Evolutionary conservation across 2,329 filamentous ascomycete species (phyloP), one percentile per base, ranked within the genome.

Genomic region (Bipolaris victoriae): DNA sequence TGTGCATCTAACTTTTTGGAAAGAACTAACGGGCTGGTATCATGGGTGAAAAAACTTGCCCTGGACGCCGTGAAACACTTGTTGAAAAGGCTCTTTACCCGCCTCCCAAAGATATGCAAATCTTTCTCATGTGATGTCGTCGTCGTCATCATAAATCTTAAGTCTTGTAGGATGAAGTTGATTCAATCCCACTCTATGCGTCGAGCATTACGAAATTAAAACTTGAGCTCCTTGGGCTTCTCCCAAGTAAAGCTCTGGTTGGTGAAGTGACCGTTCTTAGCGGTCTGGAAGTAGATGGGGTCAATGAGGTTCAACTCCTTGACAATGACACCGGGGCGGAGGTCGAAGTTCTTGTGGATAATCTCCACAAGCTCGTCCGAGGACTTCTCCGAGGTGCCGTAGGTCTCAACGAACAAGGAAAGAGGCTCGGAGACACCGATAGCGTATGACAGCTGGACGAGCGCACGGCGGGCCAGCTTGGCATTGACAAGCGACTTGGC

Each of bases 201-300:
- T 61, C 64, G 66, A 43, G 48, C 48, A 52, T 56, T 46, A 52
- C 2, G 10, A 49, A 52, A 57, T 87, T 97, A 98, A 82, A 91
- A 90, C 82, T 90, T 93, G 76, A 99, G 91, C 70, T 84, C 74
- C 91, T 97, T 97, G 76, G 95, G 94, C 88, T 98, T 87, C 88
- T 99, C 95, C 95, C 95, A 99, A 82, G 84, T 88, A 87, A 99
- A 99, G 80, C 80, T 84, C 87, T 97, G 95, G 90, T 97, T 95
- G 82, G 92, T 96, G 83, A 99, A 99, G 88, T 99, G 95, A 73
- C 95, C 95, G 84, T 98, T 98, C 91, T 97, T 97, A 82, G 95
- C 95, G 57, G 95, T 99, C 85, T 94, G 87, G 86, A 88, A 88
- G 89, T 99, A 99, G 85, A 98, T 97, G 77, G 95, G 95, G 82